Evolutionary conservation across 371 early-diverging fungal species (phyloP).

Genomic region (Mucor sp.): DNA sequence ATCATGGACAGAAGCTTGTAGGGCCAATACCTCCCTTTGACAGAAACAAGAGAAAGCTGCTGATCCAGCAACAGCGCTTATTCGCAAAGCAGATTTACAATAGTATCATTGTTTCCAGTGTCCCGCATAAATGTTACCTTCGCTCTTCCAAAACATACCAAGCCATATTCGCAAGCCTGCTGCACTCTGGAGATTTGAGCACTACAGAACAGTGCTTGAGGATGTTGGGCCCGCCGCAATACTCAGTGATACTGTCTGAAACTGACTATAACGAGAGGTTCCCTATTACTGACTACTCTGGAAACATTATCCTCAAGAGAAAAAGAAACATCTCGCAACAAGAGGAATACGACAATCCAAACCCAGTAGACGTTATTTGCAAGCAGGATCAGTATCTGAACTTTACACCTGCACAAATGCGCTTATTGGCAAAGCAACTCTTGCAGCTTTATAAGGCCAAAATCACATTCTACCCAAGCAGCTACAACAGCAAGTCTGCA

Average conservation of each 20-base stretch:
- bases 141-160: conserved; percentile 4
- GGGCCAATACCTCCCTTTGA: neutral
- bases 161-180: conserved; percentile 2
- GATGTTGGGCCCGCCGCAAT: neutral
- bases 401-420: neutral
- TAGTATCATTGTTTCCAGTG: neutral
- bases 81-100: neutral
- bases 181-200: conserved; percentile 1
- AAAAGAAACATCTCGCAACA: neutral
- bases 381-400: neutral
- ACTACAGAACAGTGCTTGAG: conserved; percentile 8
- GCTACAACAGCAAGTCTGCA: neutral
- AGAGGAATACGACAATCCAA: neutral
- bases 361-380: neutral
- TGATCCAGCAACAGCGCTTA: neutral
- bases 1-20: neutral
- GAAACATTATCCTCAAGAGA: neutral
- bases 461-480: neutral
- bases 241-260: neutral
- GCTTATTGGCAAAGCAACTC: neutral
- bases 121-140: neutral
- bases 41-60: neutral
- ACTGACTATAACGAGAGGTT: neutral
- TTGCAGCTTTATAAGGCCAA: neutral
- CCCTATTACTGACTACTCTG: neutral